Evolutionary conservation across 2,329 filamentous ascomycete species (phyloP).

Genomic region (Fusarium gaditjirri): DNA sequence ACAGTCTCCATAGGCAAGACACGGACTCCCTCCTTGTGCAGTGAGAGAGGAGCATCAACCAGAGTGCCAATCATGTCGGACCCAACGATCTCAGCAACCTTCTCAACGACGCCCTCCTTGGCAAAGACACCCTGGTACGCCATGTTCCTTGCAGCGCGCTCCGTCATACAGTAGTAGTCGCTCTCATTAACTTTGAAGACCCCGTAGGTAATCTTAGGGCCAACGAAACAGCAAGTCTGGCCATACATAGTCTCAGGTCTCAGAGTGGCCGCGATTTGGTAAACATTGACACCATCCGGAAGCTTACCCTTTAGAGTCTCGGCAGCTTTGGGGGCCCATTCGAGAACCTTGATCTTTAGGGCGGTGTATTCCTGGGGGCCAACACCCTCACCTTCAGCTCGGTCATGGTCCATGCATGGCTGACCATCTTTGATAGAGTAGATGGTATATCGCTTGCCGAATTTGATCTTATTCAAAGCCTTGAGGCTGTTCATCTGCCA

Average conservation of each 20-base stretch:
- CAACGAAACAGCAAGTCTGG: constrained; percentile 95
- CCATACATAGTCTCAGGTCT: constrained; percentile 99
- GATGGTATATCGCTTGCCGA: constrained; percentile 91
- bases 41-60: constrained; percentile 87
- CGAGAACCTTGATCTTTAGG: constrained; percentile 88
- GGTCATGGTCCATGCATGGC: constrained; percentile 61
- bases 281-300: constrained; percentile 81
- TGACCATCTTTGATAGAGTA: constrained; percentile 68
- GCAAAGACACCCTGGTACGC: constrained; percentile 90
- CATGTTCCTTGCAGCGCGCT: constrained; percentile 94
- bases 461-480: constrained; percentile 91
- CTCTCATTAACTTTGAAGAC: constrained; percentile 82
- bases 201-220: constrained; percentile 88
- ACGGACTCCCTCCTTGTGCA: constrained; percentile 84
- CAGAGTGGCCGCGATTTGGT: constrained; percentile 90
- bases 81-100: constrained; percentile 79
- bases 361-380: constrained; percentile 92
- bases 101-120: constrained; percentile 77
- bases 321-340: constrained; percentile 84
- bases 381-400: constrained; percentile 58
- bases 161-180: constrained; percentile 86
- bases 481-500: constrained; percentile 98
- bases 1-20: constrained; percentile 97
- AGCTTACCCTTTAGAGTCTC: constrained; percentile 80
- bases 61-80: constrained; percentile 88